These are phyloP conservation scores for Mycena rebaudengoi DNA, from an alignment of 768 basidiomycete species.

Conservation along the genomic window DNA sequence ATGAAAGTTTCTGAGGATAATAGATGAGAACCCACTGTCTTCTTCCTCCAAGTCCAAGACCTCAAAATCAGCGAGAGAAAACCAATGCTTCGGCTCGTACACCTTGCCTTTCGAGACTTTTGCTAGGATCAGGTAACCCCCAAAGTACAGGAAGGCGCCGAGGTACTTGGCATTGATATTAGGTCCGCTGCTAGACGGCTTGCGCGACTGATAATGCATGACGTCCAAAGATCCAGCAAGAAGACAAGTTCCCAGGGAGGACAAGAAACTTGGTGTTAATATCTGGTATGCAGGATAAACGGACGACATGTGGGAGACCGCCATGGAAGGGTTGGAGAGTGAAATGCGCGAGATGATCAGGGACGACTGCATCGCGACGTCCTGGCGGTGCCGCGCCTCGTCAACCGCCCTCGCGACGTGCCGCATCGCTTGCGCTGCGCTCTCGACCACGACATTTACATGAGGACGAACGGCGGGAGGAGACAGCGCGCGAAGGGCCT, in stretches of 20 bases:
- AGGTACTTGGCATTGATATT: conserved; percentile 85
- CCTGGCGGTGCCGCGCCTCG: conserved; percentile 76
- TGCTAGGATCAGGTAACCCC: conserved; percentile 86
- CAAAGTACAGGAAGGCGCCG: conserved; percentile 88
- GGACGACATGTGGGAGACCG: conserved; percentile 30
- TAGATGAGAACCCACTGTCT: conserved; percentile 67
- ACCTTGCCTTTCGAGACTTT: conserved; percentile 83
- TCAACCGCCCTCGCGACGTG: conserved; percentile 81
- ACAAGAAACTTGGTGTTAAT: conserved; percentile 65
- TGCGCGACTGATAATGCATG: conserved; percentile 69
- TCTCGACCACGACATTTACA: conserved; percentile 54
- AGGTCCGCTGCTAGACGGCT: conserved; percentile 50
- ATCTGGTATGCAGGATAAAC: conserved; percentile 43
- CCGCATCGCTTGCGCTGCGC: conserved; percentile 76
- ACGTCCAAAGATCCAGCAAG: conserved; percentile 91
- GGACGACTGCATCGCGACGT: conserved; percentile 69
- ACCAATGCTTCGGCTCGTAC: conserved; percentile 92
- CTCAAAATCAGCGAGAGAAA: conserved; percentile 78
- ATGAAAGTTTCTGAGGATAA: conserved; percentile 1
- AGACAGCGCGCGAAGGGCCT: conserved; percentile 36
- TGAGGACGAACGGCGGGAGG: conserved; percentile 37
- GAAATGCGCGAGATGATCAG: conserved; percentile 75
- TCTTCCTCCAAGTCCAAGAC: conserved; percentile 72
- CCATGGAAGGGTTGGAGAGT: conserved; percentile 40
- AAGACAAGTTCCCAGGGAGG: conserved; percentile 79